Percentiles rank a stretch among this genome's conserved stretches.
Evolutionary conservation across 768 basidiomycete species (phyloP).

Genomic region (Boletus subcaerulescens): DNA sequence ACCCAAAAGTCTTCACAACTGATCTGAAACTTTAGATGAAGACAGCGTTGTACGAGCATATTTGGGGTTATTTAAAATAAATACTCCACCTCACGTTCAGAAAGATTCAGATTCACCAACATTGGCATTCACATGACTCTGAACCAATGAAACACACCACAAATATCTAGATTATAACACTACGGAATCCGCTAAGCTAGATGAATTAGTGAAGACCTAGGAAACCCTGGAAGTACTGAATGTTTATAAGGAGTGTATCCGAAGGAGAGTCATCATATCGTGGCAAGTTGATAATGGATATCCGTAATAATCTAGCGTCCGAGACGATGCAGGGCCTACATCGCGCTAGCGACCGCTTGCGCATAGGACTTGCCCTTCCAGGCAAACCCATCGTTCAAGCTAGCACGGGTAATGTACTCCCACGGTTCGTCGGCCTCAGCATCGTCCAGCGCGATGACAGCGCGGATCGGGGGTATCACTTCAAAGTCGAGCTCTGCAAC

Average conservation of each 20-base stretch:
- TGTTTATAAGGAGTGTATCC: conserved; percentile 12
- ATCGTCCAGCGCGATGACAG: conserved; percentile 33
- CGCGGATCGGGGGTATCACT: conserved; percentile 28
- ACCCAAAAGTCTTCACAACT: too few species aligned
- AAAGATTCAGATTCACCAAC: neutral
- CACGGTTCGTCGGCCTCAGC: conserved; percentile 28
- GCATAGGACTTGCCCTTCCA: conserved; percentile 35
- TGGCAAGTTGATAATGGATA: conserved; percentile 3
- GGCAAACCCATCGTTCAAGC: conserved; percentile 23
- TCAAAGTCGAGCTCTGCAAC: conserved; percentile 28
- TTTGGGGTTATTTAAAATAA: neutral
- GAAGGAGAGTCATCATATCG: conserved; percentile 21
- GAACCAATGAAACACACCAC: neutral
- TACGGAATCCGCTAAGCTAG: conserved; percentile 7
- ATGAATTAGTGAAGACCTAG: conserved; percentile 14
- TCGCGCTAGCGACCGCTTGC: conserved; percentile 24
- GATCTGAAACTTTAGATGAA: neutral
- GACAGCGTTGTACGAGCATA: neutral
- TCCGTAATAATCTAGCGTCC: neutral
- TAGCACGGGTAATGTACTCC: conserved; percentile 32
- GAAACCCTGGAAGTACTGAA: neutral
- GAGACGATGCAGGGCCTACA: conserved; percentile 10
- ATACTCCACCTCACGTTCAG: neutral
- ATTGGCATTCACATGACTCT: neutral
- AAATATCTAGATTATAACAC: conserved; percentile 10